Base-by-base conservation (phyloP, 2,329 filamentous ascomycete species). In the Calcarisporium arbuscula region DNA sequence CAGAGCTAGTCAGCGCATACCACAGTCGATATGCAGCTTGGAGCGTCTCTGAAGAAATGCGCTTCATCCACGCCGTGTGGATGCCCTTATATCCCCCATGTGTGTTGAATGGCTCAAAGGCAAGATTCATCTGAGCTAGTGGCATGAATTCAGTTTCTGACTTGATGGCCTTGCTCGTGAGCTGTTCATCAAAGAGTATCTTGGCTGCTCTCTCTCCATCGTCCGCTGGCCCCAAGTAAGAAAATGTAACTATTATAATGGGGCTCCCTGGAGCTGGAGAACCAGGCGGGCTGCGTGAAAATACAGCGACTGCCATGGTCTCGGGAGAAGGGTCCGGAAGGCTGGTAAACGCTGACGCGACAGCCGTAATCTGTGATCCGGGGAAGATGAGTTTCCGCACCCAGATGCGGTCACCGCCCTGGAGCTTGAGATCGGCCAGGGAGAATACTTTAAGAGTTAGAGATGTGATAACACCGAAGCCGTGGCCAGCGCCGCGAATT, bases 401-500 rank as follows among this genome's bases (percentile, higher is more conserved):
- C 60, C 58, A 62, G 21, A 61, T 38, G 17, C 52, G 54, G 27
- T 51, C 34, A 1, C 52, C 48, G 0, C 52, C 49, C 0, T 44
- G 33, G 32, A 62, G 38, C n/a, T 40, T 30, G 7, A 62, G 48
- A 5, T 25, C 21, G 0, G 47, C 36, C 0, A 62, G 38, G 5
- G 45, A 43, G 14, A 48, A 56, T 0, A 35, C 43, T 1, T 36
- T 37, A 8, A 58, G 42, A 1, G 45, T 58, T 0, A 54, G 20
- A n/a, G 50, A 42, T 0, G 50, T 53, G 8, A 62, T 45, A 5
- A 60, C 46, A 2, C 55, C 51, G 0, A 62, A 34, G 1, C 60
- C 59, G 16, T 56, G 54, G 1, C 59, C 59, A 6, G 51, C 57
- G 3, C 59, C 59, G 12, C 56, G 45, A 2, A 62, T 41, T 3